These are phyloP conservation scores for Francoa sonchifolia DNA, from an alignment of 441 rosid species.

Conservation along the genomic window DNA sequence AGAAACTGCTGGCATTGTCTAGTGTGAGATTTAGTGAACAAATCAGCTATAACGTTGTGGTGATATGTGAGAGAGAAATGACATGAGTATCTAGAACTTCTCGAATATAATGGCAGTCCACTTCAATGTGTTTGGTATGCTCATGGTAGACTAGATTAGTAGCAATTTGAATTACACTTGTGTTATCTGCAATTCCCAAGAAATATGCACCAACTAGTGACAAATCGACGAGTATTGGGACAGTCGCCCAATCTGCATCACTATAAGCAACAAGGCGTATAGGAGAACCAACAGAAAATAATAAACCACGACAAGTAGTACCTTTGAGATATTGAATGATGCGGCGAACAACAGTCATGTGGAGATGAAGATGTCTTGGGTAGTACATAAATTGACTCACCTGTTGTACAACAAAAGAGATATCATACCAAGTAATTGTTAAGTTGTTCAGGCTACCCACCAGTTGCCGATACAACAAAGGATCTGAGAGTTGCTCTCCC, in stretches of 20 bases:
- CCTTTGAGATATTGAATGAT: neutral
- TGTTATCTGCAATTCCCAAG: neutral
- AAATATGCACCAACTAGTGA: neutral
- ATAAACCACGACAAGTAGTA: neutral
- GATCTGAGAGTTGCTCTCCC: neutral
- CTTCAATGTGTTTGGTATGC: neutral
- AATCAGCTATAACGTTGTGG: neutral
- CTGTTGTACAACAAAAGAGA: neutral
- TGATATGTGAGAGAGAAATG: constrained; percentile 5
- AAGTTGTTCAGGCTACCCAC: neutral
- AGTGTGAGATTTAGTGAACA: neutral
- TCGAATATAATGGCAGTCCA: constrained; percentile 1
- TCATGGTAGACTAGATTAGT: neutral
- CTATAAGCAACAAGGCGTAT: neutral
- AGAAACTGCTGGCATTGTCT: neutral
- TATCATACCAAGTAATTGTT: neutral
- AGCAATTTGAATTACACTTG: neutral
- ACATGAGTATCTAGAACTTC: neutral
- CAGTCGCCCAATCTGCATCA: neutral
- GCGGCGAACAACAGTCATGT: neutral
- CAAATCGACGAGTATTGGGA: neutral
- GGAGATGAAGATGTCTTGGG: neutral
- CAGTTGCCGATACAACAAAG: neutral
- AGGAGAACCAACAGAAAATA: neutral
- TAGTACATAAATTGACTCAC: neutral